Evolutionary conservation across 2,329 filamentous ascomycete genomes (phyloP).

Genomic region (Hymenoscyphus fructigenus): DNA sequence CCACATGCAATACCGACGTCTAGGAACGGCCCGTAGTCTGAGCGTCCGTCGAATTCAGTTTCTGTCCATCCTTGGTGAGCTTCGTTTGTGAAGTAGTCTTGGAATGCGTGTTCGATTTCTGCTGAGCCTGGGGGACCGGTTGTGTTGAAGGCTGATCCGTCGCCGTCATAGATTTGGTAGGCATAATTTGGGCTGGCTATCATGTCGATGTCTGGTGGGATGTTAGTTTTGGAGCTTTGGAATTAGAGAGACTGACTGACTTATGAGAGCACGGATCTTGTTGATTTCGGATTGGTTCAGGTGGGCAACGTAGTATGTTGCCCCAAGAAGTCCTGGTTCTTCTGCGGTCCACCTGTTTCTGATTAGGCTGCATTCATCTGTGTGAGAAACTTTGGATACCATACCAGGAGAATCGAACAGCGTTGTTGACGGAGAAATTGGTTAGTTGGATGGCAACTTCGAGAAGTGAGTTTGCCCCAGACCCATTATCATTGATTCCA

Average conservation of each 20-base stretch:
- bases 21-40: constrained; percentile 77
- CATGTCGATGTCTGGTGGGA: constrained; percentile 53
- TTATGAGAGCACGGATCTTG: constrained; percentile 47
- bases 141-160: constrained; percentile 69
- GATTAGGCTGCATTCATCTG: not conserved
- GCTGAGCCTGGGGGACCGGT: constrained; percentile 63
- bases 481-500: constrained; percentile 40
- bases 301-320: constrained; percentile 55
- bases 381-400: not conserved
- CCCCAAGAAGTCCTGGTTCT: constrained; percentile 63
- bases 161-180: constrained; percentile 66
- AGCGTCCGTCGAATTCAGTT: constrained; percentile 68
- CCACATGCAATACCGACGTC: constrained; percentile 68
- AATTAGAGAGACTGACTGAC: not conserved
- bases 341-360: constrained; percentile 54
- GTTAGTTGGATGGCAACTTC: constrained; percentile 55
- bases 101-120: constrained; percentile 20
- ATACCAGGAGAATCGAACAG: constrained; percentile 61
- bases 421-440: constrained; percentile 59
- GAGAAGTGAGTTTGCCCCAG: constrained; percentile 8
- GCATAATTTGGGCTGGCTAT: constrained; percentile 62
- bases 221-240: constrained; percentile 10
- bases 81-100: constrained; percentile 21
- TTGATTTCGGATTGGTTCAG: constrained; percentile 54
- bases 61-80: constrained; percentile 16